A percentile compares a stretch with the other conserved stretches of the same genome.
Evolutionary conservation across 148 eudicot genomes (phyloP).

Genomic region (Cornus suecica): DNA sequence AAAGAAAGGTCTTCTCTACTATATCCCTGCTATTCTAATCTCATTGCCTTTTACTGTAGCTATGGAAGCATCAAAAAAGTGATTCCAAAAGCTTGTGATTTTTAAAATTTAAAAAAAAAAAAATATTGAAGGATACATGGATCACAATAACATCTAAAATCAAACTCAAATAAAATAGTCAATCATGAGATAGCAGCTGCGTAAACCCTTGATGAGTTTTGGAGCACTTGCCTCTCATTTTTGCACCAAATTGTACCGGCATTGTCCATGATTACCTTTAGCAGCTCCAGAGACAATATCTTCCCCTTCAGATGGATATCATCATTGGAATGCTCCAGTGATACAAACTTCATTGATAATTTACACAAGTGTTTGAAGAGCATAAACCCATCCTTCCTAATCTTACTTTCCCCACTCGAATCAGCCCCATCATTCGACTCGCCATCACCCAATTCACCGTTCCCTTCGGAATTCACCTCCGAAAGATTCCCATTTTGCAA

Average conservation of each 20-base stretch:
- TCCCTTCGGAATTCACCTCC: conserved; percentile 8
- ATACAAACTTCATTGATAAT: conserved; percentile 91
- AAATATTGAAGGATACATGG: too few relatives aligned
- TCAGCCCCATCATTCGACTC: conserved; percentile 19
- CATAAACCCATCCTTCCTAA: conserved; percentile 80
- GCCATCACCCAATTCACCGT: conserved; percentile 25
- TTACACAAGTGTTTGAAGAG: conserved; percentile 89
- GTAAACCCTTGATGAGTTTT: not conserved
- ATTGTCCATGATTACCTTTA: conserved; percentile 84
- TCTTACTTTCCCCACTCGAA: conserved; percentile 44
- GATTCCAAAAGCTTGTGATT: too few relatives aligned
- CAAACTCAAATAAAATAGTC: not conserved
- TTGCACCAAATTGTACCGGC: conserved; percentile 77
- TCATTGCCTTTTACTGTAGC: too few relatives aligned
- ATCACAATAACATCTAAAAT: not conserved
- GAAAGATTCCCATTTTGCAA: conserved; percentile 19
- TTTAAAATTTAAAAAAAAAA: too few relatives aligned
- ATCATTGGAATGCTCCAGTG: conserved; percentile 85
- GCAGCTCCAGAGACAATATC: conserved; percentile 83
- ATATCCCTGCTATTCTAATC: too few relatives aligned
- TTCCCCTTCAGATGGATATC: conserved; percentile 88
- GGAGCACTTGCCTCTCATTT: conserved; percentile 68
- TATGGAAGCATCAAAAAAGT: too few relatives aligned
- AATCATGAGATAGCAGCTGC: not conserved
- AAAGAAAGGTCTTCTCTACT: too few relatives aligned